Base-by-base conservation (phyloP, 2,329 filamentous ascomycete species). In the Cadophora sp. region DNA sequence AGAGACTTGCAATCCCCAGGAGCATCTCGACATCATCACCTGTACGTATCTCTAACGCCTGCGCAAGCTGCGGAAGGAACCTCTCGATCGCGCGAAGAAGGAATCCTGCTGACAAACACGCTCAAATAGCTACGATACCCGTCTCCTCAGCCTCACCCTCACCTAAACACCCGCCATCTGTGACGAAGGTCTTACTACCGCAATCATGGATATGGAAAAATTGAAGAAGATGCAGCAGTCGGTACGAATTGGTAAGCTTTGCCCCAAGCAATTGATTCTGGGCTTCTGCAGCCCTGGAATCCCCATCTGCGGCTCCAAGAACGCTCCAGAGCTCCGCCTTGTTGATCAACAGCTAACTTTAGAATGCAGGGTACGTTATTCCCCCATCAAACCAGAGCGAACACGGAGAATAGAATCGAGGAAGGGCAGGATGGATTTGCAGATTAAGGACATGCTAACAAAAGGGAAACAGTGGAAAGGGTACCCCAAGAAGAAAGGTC, bases 401-500 rank as follows among this genome's bases (percentile, higher is more conserved):
- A 33, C 41, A 64, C 56, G 55, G 48, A 64, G 13, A 20, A 59
- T 59, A 64, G 39, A 47, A 62, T 53, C 14, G 36, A n/a, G 16
- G 33, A 50, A 6, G 3, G 47, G 13, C 6, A 8, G n/a, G 59
- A 59, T 65, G 45, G 47, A 36, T 27, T 20, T 22, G 18, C 1
- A n/a, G 39, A n/a, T 16, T 27, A n/a, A 8, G 45, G 3, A 62
- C 36, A 62, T 72, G 73, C 75, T 76, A 68, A 76, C 73, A 69
- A 63, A 64, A 64, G 51, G 64, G 48, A 58, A 70, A 74, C 64
- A 77, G 95, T 85, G 96, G 96, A 86, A 99, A 99, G 89, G 96
- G 96, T 78, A 97, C 96, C 76, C 96, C 96, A 80, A 89, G 96
- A 86, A 89, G 96, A 86, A 96, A 97, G 89, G 91, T 96, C 83